Evolutionary conservation across 2,329 filamentous ascomycete genomes (phyloP).

Genomic region (Seiridium cupressi): DNA sequence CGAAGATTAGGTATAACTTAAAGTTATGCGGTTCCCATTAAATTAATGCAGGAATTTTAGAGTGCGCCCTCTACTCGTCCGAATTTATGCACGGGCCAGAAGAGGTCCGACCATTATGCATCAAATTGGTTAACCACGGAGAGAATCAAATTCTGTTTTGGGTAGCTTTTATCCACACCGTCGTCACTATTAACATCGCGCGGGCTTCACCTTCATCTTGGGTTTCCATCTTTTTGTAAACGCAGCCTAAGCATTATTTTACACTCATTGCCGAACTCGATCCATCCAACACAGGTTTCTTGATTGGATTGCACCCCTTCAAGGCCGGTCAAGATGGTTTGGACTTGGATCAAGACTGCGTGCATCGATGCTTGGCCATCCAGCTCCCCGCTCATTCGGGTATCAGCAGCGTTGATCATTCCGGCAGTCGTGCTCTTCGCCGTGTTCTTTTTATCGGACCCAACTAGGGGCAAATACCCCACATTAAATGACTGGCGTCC

Average conservation of each 20-base stretch:
- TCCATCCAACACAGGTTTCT: background rate
- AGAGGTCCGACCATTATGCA: no score
- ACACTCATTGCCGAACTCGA: background rate
- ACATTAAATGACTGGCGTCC: constrained; percentile 1
- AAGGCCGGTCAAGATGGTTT: background rate
- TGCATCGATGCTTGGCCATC: background rate
- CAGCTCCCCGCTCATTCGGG: background rate
- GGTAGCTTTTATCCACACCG: no score
- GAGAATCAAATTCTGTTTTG: no score
- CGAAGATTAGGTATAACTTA: background rate
- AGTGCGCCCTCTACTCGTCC: no score
- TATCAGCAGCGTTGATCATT: background rate
- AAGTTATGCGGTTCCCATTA: no score
- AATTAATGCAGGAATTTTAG: no score
- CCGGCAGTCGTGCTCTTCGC: background rate
- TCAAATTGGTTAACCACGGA: no score
- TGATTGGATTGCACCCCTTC: background rate
- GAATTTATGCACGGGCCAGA: no score
- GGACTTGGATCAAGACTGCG: background rate
- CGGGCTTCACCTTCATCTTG: background rate
- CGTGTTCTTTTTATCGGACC: background rate
- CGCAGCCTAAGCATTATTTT: background rate
- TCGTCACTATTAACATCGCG: no score
- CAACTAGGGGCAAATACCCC: background rate
- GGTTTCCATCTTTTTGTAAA: background rate